Evolutionary conservation across 345 rosid species (phyloP), one percentile per base, ranked within the genome.

Genomic region (Eucalyptus cladocalyx): DNA sequence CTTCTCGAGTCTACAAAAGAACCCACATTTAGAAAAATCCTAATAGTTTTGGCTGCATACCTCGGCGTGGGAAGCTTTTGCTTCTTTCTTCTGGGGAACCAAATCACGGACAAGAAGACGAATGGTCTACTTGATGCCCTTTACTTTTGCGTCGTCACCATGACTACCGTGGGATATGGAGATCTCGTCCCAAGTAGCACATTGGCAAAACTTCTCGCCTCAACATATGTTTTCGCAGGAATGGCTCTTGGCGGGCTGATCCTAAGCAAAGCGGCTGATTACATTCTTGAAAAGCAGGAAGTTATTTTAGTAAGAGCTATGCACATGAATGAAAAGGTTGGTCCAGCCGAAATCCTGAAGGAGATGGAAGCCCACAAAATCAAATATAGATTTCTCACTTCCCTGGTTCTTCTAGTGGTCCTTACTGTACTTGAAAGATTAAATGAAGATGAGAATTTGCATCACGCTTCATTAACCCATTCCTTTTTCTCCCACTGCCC

Each of bases 111-210:
- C 24, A 89, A 91, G 91, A 94, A 95, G 91, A 94, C 95, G 8
- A 93, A 91, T 50, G 92, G 92, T n/a, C 58, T 94, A 86, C 87
- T 94, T 4, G 95, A 95, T 90, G 93, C 96, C 17, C 47, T 95
- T 34, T 94, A 95, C 91, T 93, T 95, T 72, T 91, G 93, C 48
- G 92, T 94, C 23, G 97, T 94, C 89, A 94, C 96, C 16, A 94
- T 94, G 94, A 94, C 95, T 13, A 93, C 95, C 0, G 95, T 94
- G 14, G 97, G 97, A 86, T 94, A 94, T 87, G 96, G 97, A 4
- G 96, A 94, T 89, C 93, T 94, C 49, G 94, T 94, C 42, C 96
- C 97, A 28, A 88, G 34, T 21, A 94, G 90, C 88, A 42, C 89
- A 8, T 37, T 91, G 88, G 89, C 94, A 3, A 94, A 94, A 91